Evolutionary conservation across 1,284 basidiomycete genomes (phyloP), one percentile per base, ranked within the genome.

Genomic region (Vanrija sp.): DNA sequence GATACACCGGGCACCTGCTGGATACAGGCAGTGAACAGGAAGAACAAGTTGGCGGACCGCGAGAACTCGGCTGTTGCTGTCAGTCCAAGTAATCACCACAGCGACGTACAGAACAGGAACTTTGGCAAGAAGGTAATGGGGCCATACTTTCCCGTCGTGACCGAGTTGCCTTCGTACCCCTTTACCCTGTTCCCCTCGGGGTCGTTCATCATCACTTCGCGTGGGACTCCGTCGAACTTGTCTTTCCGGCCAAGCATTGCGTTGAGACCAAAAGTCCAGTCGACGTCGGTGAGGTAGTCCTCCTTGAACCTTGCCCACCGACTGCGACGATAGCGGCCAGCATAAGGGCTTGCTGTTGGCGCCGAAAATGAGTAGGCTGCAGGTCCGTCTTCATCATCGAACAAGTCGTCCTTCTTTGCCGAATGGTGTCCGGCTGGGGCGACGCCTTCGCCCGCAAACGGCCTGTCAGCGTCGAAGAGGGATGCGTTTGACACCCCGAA

Each of bases 31-130:
- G 95, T 98, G 80, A 98, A 98, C 57, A 99, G 80, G 83, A 99
- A 98, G 81, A 99, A 99, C 57, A 98, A 59, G 75, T 99, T 98
- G 65, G 96, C 96, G 71, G 97, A 98, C 83, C 96, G 95, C 87
- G 78, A 59, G 51, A 62, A 63, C 47, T 66, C 68, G 53, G 69
- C 71, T 71, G 49, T 2, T 41, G n/a, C 12, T 20, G 42, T 56
- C 47, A 57, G 47, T 16, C 16, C 14, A 12, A 14, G 8, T 39
- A 6, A 22, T 14, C 5, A 4, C 38, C 14, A 38, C 16, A 8
- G 2, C 15, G 27, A 75, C 85, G 65, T 66, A 95, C 92, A 90
- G 56, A 83, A 82, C 54, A 98, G 75, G 78, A 98, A 99, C 75
- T 97, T 98, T 47, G 92, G 93, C 10, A 93, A 61, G 76, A 98